Evolutionary conservation across 495 filamentous ascomycete genomes (phyloP).

Genomic region (Podospora australis): DNA sequence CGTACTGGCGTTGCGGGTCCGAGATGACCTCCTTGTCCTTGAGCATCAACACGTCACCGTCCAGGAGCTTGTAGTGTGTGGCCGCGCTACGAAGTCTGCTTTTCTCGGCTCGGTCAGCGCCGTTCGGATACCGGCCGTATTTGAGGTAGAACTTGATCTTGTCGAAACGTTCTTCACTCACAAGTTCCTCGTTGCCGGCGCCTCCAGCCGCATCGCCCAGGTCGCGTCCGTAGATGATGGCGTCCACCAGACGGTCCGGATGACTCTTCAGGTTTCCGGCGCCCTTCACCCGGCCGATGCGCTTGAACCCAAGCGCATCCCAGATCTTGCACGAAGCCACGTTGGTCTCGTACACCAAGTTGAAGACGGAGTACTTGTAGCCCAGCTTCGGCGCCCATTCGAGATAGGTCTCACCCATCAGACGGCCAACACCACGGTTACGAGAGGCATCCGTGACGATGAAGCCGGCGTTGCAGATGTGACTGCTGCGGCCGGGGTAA

Average conservation of each 20-base stretch:
- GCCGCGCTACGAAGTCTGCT: slow-evolving; percentile 85
- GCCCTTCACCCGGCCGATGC: slow-evolving; percentile 85
- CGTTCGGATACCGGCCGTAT: slow-evolving; percentile 85
- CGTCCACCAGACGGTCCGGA: slow-evolving; percentile 77
- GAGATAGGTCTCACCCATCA: slow-evolving; percentile 91
- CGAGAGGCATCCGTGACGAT: slow-evolving; percentile 85
- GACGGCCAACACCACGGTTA: slow-evolving; percentile 80
- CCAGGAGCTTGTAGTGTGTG: slow-evolving; percentile 86
- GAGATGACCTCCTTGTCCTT: slow-evolving; percentile 97
- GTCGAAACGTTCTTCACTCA: slow-evolving; percentile 95
- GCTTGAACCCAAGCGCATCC: slow-evolving; percentile 97
- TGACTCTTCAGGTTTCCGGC: slow-evolving; percentile 78
- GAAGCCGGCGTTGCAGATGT: slow-evolving; percentile 95
- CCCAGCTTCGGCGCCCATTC: slow-evolving; percentile 94
- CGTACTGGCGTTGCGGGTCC: slow-evolving; percentile 86
- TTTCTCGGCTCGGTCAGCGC: slow-evolving; percentile 93
- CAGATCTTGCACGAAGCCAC: slow-evolving; percentile 91
- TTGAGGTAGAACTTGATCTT: slow-evolving; percentile 98
- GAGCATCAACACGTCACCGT: slow-evolving; percentile 79
- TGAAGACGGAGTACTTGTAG: slow-evolving; percentile 95
- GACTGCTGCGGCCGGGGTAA: slow-evolving; percentile 91
- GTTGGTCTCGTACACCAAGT: slow-evolving; percentile 97
- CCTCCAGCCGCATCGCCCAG: slow-evolving; percentile 43
- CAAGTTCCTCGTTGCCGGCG: slow-evolving; percentile 67
- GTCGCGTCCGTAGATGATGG: slow-evolving; percentile 93